phyloP scores from a whole-genome alignment of 2,329 filamentous ascomycete species.

The Nakataea oryzae region DNA sequence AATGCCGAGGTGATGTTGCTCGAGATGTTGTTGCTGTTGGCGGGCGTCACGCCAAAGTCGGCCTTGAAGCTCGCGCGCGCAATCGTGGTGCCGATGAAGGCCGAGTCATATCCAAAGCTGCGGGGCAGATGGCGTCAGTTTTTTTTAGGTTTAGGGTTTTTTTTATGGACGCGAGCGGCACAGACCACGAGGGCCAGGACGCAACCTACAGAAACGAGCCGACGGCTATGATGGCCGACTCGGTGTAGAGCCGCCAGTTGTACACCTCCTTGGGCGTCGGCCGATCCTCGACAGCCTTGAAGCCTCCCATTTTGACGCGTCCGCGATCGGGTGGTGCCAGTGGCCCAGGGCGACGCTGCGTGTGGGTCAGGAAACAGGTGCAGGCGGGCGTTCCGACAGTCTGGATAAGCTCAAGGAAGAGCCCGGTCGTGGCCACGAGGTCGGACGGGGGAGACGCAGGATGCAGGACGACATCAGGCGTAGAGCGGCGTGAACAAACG shows the following conservation, averaged over 20 bases:
- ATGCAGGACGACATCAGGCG: background rate
- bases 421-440: no score
- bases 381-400: background rate
- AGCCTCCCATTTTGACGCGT: background rate
- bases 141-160: no score
- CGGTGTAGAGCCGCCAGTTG: conserved; percentile 38
- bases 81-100: conserved; percentile 45
- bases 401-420: background rate
- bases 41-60: conserved; percentile 26
- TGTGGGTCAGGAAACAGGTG: background rate
- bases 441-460: background rate
- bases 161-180: no score
- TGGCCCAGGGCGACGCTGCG: no score
- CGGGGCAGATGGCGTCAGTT: background rate
- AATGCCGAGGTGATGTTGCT: conserved; percentile 37
- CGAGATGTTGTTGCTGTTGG: conserved; percentile 17
- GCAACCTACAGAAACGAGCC: conserved; percentile 28
- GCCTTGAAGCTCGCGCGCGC: conserved; percentile 33
- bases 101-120: conserved; percentile 34
- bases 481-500: background rate
- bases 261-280: conserved; percentile 45
- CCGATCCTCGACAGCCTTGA: conserved; percentile 29
- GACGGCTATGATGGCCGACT: conserved; percentile 35
- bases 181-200: background rate
- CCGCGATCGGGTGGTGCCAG: no score